phyloP scores from a whole-genome alignment of 2,329 filamentous ascomycete genomes.

The Scopulariopsis brevicaulis region DNA sequence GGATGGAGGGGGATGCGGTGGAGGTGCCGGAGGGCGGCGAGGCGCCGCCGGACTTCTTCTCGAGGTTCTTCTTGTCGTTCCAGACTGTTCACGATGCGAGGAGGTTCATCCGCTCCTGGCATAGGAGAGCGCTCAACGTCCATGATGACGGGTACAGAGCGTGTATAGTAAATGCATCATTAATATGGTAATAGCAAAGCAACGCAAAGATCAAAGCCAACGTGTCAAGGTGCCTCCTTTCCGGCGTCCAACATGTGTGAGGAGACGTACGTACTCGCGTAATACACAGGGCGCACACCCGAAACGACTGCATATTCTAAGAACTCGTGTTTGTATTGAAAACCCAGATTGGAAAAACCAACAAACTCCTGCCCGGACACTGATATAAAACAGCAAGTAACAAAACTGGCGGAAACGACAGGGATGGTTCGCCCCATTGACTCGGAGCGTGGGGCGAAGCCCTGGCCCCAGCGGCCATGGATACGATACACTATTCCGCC shows the following conservation, averaged over 20 bases:
- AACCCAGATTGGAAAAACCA: constrained; percentile 1
- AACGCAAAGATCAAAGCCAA: background rate
- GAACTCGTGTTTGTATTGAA: background rate
- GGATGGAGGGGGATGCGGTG: background rate
- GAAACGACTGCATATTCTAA: background rate
- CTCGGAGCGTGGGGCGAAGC: background rate
- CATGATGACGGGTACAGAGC: constrained; percentile 5
- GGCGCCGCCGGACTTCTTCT: background rate
- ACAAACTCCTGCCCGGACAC: constrained; percentile 5
- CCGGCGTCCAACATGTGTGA: background rate
- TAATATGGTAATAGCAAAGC: constrained; percentile 1
- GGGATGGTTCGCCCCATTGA: background rate
- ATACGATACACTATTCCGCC: background rate
- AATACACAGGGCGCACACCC: background rate
- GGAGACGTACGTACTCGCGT: background rate
- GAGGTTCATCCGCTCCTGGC: constrained; percentile 29
- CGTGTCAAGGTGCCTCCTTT: background rate
- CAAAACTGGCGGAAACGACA: background rate
- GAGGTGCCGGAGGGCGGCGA: background rate
- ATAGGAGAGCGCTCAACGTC: constrained; percentile 15
- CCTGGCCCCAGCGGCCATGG: background rate
- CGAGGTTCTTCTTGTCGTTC: constrained; percentile 5
- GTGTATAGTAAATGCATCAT: constrained; percentile 4
- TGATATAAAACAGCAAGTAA: constrained; percentile 4
- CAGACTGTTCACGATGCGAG: constrained; percentile 7